Evolutionary conservation across 2,329 filamentous ascomycete genomes (phyloP), one percentile per base, ranked within the genome.

Genomic region (Dothidotthia symphoricarpi): DNA sequence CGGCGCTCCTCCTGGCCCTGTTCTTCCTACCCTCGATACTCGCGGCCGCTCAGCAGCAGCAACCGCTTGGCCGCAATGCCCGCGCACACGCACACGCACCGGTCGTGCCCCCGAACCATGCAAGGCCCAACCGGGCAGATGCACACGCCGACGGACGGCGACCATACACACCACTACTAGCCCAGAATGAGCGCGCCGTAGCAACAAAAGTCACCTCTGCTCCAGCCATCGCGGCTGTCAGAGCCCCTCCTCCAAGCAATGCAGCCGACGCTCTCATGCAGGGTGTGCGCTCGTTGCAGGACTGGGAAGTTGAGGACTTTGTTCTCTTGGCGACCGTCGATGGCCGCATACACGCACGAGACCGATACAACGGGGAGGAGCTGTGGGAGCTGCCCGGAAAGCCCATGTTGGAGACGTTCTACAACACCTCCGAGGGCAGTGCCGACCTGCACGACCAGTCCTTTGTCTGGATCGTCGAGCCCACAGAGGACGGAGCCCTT

Each of bases 291-390:
- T 94, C 85, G 78, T 78, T 97, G 80, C 85, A 90, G 81, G 91
- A 96, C 75, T 97, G 91, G 91, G 88, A 96, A 86, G 90, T 96
- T 74, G 91, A 97, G 87, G 90, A 97, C 77, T 95, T 96, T 81
- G 87, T 97, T 75, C 88, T 98, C 77, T 78, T 98, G 86, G 91
- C 93, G 87, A 97, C 93, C 80, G 87, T 97, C 81, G 90, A 97
- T 77, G 93, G 93, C 77, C 87, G 88, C 67, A 81, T 97, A 61
- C 87, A 95, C 73, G 90, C 91, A 67, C 83, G 83, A 69, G 88
- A 96, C 73, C 82, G 93, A 60, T 86, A 84, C 65, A 93, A 86
- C 35, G 93, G 93, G 56, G 78, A 83, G 48, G 78, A 85, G 55
- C 85, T 83, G 64, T 97, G 93, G 93, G 84, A 86, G 60, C 77